phyloP scores from a whole-genome alignment of 2,329 filamentous ascomycete species.

The Colletotrichum scovillei region DNA sequence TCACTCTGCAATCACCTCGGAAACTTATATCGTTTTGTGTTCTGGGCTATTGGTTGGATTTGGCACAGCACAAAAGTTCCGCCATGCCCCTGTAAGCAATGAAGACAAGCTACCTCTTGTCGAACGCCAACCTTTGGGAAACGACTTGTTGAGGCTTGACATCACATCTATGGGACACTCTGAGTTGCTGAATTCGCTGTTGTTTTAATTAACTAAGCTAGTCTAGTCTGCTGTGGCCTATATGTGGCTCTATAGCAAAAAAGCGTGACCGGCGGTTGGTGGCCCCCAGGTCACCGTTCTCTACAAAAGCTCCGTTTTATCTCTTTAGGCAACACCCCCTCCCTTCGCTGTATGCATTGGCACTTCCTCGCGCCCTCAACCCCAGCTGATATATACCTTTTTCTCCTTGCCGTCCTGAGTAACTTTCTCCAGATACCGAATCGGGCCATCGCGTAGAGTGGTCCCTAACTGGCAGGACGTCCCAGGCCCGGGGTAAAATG shows the following conservation, averaged over 20 bases:
- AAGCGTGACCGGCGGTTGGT: slow-evolving; percentile 17
- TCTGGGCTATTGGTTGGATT: no score
- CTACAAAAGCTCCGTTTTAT: slow-evolving; percentile 14
- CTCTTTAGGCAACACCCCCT: slow-evolving; percentile 1
- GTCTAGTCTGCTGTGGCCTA: slow-evolving; percentile 24
- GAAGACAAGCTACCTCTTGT: not conserved
- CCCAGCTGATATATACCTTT: slow-evolving; percentile 23
- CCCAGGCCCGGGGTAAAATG: slow-evolving; percentile 14
- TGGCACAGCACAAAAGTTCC: no score
- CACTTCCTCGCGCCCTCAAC: slow-evolving; percentile 10
- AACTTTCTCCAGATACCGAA: slow-evolving; percentile 19
- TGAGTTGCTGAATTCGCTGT: slow-evolving; percentile 13
- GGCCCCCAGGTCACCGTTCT: slow-evolving; percentile 13
- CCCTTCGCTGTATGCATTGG: slow-evolving; percentile 28
- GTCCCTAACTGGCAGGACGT: not conserved
- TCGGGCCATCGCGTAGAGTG: not conserved
- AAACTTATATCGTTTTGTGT: no score
- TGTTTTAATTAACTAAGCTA: slow-evolving; percentile 28
- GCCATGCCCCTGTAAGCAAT: not conserved
- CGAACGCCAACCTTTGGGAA: not conserved
- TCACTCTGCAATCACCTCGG: no score
- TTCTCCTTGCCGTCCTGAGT: not conserved
- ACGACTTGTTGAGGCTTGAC: not conserved
- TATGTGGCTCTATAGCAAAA: slow-evolving; percentile 31
- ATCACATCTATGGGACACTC: not conserved